Percentiles rank a stretch among this genome's conserved stretches.
These are phyloP conservation scores for Penicillium olsonii DNA, from an alignment of 2,329 filamentous ascomycete genomes.

Conservation along the genomic window DNA sequence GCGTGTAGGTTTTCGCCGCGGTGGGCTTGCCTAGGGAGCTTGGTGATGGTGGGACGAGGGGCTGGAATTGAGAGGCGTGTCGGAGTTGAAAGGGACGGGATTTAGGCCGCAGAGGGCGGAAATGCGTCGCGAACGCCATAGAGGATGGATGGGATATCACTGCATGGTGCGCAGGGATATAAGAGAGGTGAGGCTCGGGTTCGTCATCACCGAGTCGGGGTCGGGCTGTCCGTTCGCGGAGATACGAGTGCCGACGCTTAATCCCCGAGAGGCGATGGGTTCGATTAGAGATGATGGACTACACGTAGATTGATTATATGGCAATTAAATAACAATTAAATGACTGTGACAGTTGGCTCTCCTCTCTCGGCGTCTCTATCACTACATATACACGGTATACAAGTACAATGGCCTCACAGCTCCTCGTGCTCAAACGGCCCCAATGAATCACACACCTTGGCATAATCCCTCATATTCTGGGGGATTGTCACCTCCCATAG, in stretches of 20 bases:
- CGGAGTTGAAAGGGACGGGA: conserved; percentile 17
- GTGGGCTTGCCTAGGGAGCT: conserved; percentile 72
- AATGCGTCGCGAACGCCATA: conserved; percentile 23
- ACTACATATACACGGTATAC: conserved; percentile 1
- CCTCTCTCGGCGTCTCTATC: too few relatives aligned
- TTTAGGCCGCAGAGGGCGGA: conserved; percentile 21
- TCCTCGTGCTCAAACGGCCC: conserved; percentile 22
- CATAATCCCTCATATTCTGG: conserved; percentile 38
- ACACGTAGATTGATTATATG: not conserved
- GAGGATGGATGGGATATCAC: conserved; percentile 8
- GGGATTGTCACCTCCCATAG: conserved; percentile 38
- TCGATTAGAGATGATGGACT: too few relatives aligned
- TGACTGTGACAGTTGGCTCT: too few relatives aligned
- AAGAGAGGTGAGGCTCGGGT: not conserved
- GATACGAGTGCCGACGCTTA: conserved; percentile 3
- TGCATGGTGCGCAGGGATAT: conserved; percentile 11
- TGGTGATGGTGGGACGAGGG: conserved; percentile 75
- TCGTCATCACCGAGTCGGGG: not conserved
- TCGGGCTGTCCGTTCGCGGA: conserved; percentile 1
- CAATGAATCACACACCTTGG: conserved; percentile 31
- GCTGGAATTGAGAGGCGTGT: conserved; percentile 56
- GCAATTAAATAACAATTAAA: too few relatives aligned
- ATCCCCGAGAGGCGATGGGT: not conserved
- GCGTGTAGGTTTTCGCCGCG: conserved; percentile 69
- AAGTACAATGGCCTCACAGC: conserved; percentile 15